Evolutionary conservation across 371 early-diverging fungal species (phyloP), one percentile per base, ranked within the genome.

Genomic region (Batrachochytrium dendrobatidis): DNA sequence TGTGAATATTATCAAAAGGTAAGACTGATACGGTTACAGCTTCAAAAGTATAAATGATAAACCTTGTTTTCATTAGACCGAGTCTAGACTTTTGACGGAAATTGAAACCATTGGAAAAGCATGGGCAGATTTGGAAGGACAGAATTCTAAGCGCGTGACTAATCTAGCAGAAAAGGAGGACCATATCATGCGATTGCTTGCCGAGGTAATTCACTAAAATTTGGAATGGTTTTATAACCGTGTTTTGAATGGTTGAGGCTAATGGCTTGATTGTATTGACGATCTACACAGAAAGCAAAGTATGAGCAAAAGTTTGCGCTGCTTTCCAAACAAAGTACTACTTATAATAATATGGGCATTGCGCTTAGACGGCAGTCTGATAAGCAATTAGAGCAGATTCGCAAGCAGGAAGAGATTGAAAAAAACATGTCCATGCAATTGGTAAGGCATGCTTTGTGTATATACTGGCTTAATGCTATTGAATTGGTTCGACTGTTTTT

Each of bases 351-450:
- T 58, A 74, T 83, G 56, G 80, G 79, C 20, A 77, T 82, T 33
- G 84, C 88, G 4, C 69, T 89, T 58, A 83, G 82, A 56, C 73
- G 75, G 33, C 89, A 90, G 69, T 84, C 83, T 26, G 86, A 88
- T 55, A 89, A 86, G 75, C 91, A 90, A 67, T 69, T 89, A 62
- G 91, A 87, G 48, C 83, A 84, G 63, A 87, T 90, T 50, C 79
- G 82, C 45, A 79, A 77, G 35, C 65, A 86, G n/a, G 89, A 89
- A 58, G 90, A 90, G 55, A 80, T 81, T 30, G 92, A 90, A 61
- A 83, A 83, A 61, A 71, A 68, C 20, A 63, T 88, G 20, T 72
- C 71, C 22, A 73, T 68, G 48, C 89, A 89, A 69, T 67, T 90
- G 67, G 83, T 79, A 53, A n/a, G 62, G 56, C 17, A 24, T 55